Base-by-base conservation (phyloP, 805 yeast species). In the Candida sanyiensis region DNA sequence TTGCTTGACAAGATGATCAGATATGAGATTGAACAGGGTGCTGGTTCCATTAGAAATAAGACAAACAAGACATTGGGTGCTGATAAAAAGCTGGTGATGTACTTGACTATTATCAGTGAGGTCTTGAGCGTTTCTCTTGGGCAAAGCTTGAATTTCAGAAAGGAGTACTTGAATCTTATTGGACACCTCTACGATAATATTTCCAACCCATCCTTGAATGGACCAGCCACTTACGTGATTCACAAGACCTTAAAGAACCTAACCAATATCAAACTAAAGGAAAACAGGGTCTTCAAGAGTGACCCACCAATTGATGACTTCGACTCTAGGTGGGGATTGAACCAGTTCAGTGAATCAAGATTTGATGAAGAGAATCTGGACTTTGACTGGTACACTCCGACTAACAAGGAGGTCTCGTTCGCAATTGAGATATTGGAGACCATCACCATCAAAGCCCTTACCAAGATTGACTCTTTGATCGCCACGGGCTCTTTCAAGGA, bases 301-400 rank as follows among this genome's bases (percentile, higher is more conserved):
- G 67, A 53, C 17, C 54, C 54, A 8, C 70, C 70, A 47, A 44
- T 37, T 0, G 40, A 57, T 5, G 44, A 51, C 6, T 40, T 44
- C 16, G 77, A 70, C 35, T 67, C 67, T 17, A 71, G 80, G 42
- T 84, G 94, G 94, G 94, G 94, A 33, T 87, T 77, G 0, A 70
- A 74, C 42, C 87, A 81, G 48, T 75, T 79, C 48, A 74, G 72
- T 44, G 59, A 66, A 0, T 50, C 58, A 15, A 66, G 85, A 45
- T 76, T 80, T 38, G 54, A 66, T 1, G 40, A 51, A 10, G 71
- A 70, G 11, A 71, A 73, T 44, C 56, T 83, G 24, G 51, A 67
- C 1, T 78, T 87, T 47, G 63, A 69, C 1, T 90, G 98, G 98
- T 86, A 80, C 50, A 56, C 69, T 1, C 97, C 97, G 0, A 53